Evolutionary conservation across 306 rosid genomes (phyloP).

Genomic region (Pyrus communis): DNA sequence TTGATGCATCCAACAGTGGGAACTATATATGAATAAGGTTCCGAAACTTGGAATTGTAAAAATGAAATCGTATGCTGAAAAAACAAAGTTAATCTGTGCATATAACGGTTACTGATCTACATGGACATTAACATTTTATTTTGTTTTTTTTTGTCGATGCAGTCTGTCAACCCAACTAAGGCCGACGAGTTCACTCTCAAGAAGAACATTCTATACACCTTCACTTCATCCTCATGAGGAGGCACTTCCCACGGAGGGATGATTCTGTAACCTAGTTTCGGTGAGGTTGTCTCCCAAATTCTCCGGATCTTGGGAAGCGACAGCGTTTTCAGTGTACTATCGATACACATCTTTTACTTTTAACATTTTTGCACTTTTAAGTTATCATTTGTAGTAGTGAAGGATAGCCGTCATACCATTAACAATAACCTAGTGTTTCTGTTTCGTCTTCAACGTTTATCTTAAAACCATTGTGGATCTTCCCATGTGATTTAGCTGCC

Average conservation of each 20-base stretch:
- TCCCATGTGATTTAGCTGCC: background rate
- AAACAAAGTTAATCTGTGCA: background rate
- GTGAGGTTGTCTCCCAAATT: background rate
- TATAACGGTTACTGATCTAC: background rate
- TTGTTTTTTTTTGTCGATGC: slow-evolving; percentile 13
- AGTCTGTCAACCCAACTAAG: slow-evolving; percentile 76
- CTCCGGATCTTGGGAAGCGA: slow-evolving; percentile 8
- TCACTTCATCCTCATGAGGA: slow-evolving; percentile 35
- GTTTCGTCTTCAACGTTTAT: background rate
- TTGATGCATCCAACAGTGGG: background rate
- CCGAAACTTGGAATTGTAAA: background rate
- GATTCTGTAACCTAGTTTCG: slow-evolving; percentile 15
- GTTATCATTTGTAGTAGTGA: background rate
- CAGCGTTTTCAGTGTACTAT: background rate
- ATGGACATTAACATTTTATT: too few species aligned
- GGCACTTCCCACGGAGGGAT: slow-evolving; percentile 8
- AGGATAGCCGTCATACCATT: background rate
- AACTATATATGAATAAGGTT: background rate
- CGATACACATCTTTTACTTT: background rate
- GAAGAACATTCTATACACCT: slow-evolving; percentile 73
- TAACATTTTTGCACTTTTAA: background rate
- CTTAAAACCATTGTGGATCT: background rate
- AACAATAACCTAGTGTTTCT: background rate
- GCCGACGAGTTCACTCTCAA: slow-evolving; percentile 79
- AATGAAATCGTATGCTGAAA: background rate